Conservation (phyloP, 306 rosid genomes). For the Mimosa pudica region DNA sequence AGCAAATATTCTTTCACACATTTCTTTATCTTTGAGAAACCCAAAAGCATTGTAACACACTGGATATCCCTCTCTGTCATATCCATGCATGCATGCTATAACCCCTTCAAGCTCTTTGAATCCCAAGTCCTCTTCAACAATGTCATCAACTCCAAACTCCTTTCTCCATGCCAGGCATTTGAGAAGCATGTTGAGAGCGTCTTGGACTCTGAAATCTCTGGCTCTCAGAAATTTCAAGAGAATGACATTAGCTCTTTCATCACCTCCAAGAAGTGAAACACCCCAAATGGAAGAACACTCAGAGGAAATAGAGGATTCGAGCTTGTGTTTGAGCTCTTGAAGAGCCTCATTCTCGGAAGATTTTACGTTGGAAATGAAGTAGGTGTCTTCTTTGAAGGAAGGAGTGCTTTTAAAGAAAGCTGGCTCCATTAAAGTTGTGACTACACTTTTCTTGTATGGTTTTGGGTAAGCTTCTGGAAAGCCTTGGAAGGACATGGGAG, state of each 20-base stretch:
- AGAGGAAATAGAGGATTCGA: slow-evolving; percentile 45
- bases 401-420: slow-evolving; percentile 50
- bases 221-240: slow-evolving; percentile 89
- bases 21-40: slow-evolving; percentile 68
- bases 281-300: slow-evolving; percentile 71
- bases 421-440: slow-evolving; percentile 66
- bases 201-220: slow-evolving; percentile 78
- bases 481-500: slow-evolving; percentile 49
- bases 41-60: slow-evolving; percentile 96
- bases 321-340: slow-evolving; percentile 65
- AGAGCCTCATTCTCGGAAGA: slow-evolving; percentile 81
- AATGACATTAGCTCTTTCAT: slow-evolving; percentile 77
- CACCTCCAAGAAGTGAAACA: slow-evolving; percentile 58
- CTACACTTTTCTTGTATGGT: slow-evolving; percentile 71
- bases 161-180: slow-evolving; percentile 81
- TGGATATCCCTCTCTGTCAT: slow-evolving; percentile 83
- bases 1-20: slow-evolving; percentile 84
- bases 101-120: slow-evolving; percentile 94
- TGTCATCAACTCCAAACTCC: slow-evolving; percentile 66
- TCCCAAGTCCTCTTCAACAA: slow-evolving; percentile 76
- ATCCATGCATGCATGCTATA: slow-evolving; percentile 87
- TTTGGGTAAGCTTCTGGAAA: slow-evolving; percentile 63
- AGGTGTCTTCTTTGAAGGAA: slow-evolving; percentile 83
- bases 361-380: slow-evolving; percentile 60
- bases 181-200: slow-evolving; percentile 62